Percentiles rank a stretch among this genome's conserved stretches.
Evolutionary conservation across 306 rosid species (phyloP).

Genomic region (Glycine latifolia): DNA sequence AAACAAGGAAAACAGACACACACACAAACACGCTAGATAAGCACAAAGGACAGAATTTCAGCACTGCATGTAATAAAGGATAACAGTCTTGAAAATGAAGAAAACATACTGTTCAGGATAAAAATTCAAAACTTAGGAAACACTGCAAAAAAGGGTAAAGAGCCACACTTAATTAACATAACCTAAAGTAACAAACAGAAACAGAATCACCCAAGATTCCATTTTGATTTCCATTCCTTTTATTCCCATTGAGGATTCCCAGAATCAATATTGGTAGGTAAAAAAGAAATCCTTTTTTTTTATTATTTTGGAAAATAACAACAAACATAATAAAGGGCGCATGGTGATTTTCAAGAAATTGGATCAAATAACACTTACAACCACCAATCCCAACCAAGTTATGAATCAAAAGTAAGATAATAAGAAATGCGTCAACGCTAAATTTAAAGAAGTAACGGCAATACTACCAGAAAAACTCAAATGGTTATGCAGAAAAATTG

Average conservation of each 20-base stretch:
- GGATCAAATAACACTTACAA: constrained; percentile 28
- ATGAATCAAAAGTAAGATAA: not conserved
- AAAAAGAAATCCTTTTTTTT: not conserved
- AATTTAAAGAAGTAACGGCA: constrained; percentile 17
- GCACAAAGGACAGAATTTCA: constrained; percentile 23
- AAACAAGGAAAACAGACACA: not conserved
- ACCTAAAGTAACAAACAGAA: not conserved
- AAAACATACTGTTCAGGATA: constrained; percentile 6
- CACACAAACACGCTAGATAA: not conserved
- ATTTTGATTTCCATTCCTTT: not conserved
- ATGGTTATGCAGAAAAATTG: not conserved
- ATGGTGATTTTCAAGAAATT: constrained; percentile 22
- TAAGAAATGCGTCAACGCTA: constrained; percentile 4
- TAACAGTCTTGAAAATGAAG: constrained; percentile 32
- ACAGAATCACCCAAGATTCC: constrained; percentile 1
- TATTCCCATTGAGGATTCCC: not conserved
- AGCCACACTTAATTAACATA: constrained; percentile 14
- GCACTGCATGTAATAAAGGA: not conserved
- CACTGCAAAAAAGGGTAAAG: constrained; percentile 41
- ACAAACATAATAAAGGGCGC: not conserved
- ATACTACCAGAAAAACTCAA: not conserved
- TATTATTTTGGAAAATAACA: not conserved
- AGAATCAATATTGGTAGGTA: not conserved
- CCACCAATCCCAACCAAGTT: not conserved
- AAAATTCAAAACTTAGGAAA: constrained; percentile 35